Percentiles rank a stretch among this genome's conserved stretches.
phyloP scores from a whole-genome alignment of 2,329 filamentous ascomycete species.

The Colletotrichum sp. region DNA sequence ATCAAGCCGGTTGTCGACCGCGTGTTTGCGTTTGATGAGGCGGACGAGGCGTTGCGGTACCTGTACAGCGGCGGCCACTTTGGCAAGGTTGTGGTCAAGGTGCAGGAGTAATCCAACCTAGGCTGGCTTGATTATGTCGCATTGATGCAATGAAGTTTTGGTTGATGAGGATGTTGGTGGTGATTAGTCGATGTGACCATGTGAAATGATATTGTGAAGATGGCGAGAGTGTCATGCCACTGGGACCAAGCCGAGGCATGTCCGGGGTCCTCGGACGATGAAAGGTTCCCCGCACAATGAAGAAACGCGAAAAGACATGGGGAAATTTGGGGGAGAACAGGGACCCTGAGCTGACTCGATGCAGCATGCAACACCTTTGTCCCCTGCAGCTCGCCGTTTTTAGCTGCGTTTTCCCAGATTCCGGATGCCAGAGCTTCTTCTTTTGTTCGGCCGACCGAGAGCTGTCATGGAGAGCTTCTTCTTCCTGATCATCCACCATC shows the following conservation, averaged over 20 bases:
- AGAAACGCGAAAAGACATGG: not conserved
- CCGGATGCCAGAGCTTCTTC: not conserved
- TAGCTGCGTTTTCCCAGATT: not conserved
- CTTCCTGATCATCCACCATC: not conserved
- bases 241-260: conserved; percentile 9
- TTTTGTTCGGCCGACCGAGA: not conserved
- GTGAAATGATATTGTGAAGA: not conserved
- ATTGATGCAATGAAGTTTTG: not conserved
- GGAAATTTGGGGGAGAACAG: not conserved
- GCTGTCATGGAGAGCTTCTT: not conserved
- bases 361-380: not conserved
- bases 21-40: conserved; percentile 52
- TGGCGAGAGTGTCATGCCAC: not conserved
- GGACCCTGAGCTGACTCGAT: conserved; percentile 3
- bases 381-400: not conserved
- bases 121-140: not conserved
- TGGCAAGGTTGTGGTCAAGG: conserved; percentile 60
- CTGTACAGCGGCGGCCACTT: conserved; percentile 59
- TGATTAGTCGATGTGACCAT: not conserved
- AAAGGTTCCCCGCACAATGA: not conserved
- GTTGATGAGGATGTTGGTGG: not conserved
- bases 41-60: conserved; percentile 55
- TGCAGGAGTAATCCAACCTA: conserved; percentile 27
- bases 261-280: not conserved
- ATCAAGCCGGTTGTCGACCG: conserved; percentile 54